phyloP scores from a whole-genome alignment of 305 asterid genomes.

The Stenogyne calaminthoides region DNA sequence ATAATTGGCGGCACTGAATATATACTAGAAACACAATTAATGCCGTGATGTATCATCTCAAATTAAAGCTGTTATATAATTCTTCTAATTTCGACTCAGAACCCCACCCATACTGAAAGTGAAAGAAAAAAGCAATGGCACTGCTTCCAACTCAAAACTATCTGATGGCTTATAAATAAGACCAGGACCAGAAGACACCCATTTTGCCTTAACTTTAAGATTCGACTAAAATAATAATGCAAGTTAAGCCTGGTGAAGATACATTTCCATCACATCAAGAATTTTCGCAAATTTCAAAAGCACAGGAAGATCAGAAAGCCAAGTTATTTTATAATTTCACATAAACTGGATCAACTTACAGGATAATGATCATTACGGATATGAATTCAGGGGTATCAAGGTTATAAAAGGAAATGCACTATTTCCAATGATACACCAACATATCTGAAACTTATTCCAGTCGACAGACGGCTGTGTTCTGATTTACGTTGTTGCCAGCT shows the following conservation, averaged over 20 bases:
- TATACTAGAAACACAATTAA: constrained; percentile 19
- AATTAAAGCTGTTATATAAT: constrained; percentile 15
- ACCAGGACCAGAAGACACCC: constrained; percentile 17
- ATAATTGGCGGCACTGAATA: constrained; percentile 17
- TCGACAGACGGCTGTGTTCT: constrained; percentile 68
- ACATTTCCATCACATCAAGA: constrained; percentile 25
- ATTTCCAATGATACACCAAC: constrained; percentile 23
- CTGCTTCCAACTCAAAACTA: constrained; percentile 29
- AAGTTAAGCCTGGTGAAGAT: constrained; percentile 21
- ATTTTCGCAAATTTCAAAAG: constrained; percentile 26
- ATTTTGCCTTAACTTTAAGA: constrained; percentile 10
- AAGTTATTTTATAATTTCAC: constrained; percentile 12
- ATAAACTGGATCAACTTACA: constrained; percentile 18
- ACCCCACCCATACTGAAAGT: not conserved
- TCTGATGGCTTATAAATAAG: constrained; percentile 27
- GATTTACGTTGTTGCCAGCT: constrained; percentile 70
- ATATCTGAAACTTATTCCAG: constrained; percentile 44
- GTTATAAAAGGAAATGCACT: constrained; percentile 24
- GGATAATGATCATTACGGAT: constrained; percentile 9
- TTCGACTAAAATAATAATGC: constrained; percentile 17
- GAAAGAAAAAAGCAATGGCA: not conserved
- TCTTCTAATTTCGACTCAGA: constrained; percentile 16
- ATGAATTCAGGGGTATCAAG: constrained; percentile 21
- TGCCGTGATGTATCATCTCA: constrained; percentile 21
- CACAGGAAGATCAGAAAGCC: constrained; percentile 16